Conservation (phyloP, 1,139 yeast species). For the Kodamaea alishanica region DNA sequence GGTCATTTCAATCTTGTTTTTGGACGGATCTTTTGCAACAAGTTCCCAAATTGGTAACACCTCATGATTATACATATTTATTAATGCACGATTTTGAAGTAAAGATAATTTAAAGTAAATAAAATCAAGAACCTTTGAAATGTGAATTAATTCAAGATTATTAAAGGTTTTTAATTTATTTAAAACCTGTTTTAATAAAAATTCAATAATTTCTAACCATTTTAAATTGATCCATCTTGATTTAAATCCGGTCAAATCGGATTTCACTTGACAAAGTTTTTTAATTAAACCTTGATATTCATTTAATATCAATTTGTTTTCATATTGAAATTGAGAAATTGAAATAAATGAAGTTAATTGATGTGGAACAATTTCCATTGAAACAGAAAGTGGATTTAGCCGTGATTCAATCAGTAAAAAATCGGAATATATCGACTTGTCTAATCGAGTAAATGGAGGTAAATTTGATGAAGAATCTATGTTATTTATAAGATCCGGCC, state of each 20-base stretch:
- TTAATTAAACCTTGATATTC: slow-evolving; percentile 39
- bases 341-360: slow-evolving; percentile 8
- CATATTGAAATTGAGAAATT: slow-evolving; percentile 37
- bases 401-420: slow-evolving; percentile 30
- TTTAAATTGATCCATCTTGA: slow-evolving; percentile 7
- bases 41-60: no score
- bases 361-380: slow-evolving; percentile 28
- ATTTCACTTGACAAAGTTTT: slow-evolving; percentile 47
- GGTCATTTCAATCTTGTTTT: no score
- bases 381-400: slow-evolving; percentile 52
- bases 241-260: slow-evolving; percentile 35
- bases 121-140: slow-evolving; percentile 8
- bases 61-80: no score
- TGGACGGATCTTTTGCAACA: no score
- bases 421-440: slow-evolving; percentile 27
- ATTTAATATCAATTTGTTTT: slow-evolving; percentile 39
- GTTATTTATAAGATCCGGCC: slow-evolving; percentile 15
- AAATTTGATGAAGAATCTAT: slow-evolving; percentile 21
- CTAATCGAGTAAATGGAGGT: slow-evolving; percentile 33
- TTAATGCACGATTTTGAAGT: no score
- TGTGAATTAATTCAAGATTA: not conserved
- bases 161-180: slow-evolving; percentile 1
- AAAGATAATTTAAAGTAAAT: not conserved
- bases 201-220: slow-evolving; percentile 7
- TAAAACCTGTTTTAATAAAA: slow-evolving; percentile 4